Percentiles rank a stretch among this genome's conserved stretches.
phyloP scores from a whole-genome alignment of 78 protist species.

The Speleostelium caveatum region DNA sequence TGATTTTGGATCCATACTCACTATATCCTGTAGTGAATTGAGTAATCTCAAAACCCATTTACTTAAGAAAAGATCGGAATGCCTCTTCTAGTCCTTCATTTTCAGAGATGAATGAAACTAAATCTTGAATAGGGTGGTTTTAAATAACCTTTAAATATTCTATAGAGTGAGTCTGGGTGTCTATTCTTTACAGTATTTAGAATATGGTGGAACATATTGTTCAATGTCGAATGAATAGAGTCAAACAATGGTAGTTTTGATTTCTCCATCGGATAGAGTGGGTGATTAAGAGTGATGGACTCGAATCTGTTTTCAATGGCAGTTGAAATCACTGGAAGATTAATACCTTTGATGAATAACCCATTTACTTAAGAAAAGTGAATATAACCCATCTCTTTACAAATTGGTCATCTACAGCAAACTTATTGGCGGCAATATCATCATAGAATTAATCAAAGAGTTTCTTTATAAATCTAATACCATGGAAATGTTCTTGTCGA shows the following conservation, averaged over 20 bases:
- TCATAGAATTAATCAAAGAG: too few species aligned
- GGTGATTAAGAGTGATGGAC: not conserved
- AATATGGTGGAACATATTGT: not conserved
- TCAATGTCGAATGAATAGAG: not conserved
- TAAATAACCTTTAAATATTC: too few species aligned
- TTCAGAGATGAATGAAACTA: not conserved
- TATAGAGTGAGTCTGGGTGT: not conserved
- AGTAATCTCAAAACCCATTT: too few species aligned
- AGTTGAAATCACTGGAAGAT: conserved; percentile 1
- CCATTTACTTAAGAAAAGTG: too few species aligned
- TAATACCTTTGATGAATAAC: conserved; percentile 7
- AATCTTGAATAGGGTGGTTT: not conserved
- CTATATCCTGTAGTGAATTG: too few species aligned
- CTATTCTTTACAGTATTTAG: not conserved
- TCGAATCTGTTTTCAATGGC: conserved; percentile 1
- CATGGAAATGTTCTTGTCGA: too few species aligned
- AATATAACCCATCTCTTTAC: too few species aligned
- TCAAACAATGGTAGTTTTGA: conserved; percentile 8
- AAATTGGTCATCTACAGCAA: too few species aligned
- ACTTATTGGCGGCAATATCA: not conserved
- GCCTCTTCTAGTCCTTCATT: not conserved
- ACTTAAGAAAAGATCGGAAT: too few species aligned
- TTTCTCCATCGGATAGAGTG: not conserved
- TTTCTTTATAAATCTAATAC: too few species aligned
- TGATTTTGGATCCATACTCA: too few species aligned